Base-by-base conservation (phyloP, 2,329 filamentous ascomycete species). In the Dothideomycetes sp. region DNA sequence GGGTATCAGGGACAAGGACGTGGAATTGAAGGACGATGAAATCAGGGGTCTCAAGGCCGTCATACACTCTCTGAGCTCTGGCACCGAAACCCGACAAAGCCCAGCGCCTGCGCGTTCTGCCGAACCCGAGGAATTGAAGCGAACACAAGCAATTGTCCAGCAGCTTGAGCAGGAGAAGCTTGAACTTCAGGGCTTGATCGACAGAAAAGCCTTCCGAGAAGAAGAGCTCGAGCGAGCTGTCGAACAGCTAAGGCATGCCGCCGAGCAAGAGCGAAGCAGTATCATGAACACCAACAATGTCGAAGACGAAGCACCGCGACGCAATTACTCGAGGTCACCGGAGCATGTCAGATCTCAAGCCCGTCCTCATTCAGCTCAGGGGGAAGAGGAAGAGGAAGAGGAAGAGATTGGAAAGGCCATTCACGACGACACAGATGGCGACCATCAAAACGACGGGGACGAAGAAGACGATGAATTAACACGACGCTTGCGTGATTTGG, bases 31-130 rank as follows among this genome's bases (percentile, higher is more conserved):
- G 58, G 89, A 98, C 54, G 91, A 98, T 53, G 91, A 98, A 66
- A 96, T 98, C 55, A 77, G 89, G 47, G 91, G 91, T 33, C 73
- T 98, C 49, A 98, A 96, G 63, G 89, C 91, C 30, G 96, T 98
- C 57, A 96, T 98, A 46, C 89, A 96, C 63, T 94, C 86, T 13
- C 71, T 98, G 25, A 94, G 87, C 59, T 75, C 86, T 46, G 85
- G 85, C 50, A 75, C 80, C 7, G 30, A 29, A 7, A 22, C 32
- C 25, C 40, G 35, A 15, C 46, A 45, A 17, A 41, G 35, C 30
- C 28, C 27, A 15, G 24, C 42, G 6, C 24, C 35, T 18, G 28
- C 37, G 5, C 24, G 28, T 2, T 43, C 48, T 12, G 47, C 35
- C 18, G 32, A 53, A 45, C 60, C 56, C 3, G 65, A 74, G 25